Conservation (phyloP, 192 early-diverging fungal genomes). For the Diversispora eburnea region DNA sequence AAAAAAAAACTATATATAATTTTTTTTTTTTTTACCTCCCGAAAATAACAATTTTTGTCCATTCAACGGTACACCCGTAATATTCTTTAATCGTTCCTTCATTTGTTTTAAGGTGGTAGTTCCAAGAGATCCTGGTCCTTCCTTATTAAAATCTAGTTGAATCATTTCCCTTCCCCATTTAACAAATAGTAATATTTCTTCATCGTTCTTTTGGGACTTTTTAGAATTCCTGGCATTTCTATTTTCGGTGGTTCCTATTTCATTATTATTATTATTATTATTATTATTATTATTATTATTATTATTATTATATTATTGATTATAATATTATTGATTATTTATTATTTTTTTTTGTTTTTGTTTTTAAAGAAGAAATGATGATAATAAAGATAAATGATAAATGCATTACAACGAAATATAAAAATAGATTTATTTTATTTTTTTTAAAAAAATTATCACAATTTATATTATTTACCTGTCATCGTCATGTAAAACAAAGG, state of each 20-base stretch:
- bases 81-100: slow-evolving; percentile 66
- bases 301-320: not conserved
- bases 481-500: not conserved
- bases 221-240: too few relatives aligned
- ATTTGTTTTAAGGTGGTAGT: slow-evolving; percentile 67
- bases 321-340: not conserved
- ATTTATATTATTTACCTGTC: not conserved
- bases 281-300: too few relatives aligned
- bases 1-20: not conserved
- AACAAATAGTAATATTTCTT: not conserved
- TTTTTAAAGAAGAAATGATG: not conserved
- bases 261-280: too few relatives aligned
- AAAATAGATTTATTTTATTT: too few relatives aligned
- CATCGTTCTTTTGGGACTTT: not conserved
- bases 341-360: too few relatives aligned
- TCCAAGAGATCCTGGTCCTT: slow-evolving; percentile 37
- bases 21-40: slow-evolving; percentile 56
- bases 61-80: slow-evolving; percentile 73
- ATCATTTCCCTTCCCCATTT: slow-evolving; percentile 19
- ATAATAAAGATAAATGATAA: not conserved
- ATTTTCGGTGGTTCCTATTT: too few relatives aligned
- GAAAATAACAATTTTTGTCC: slow-evolving; percentile 69
- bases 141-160: slow-evolving; percentile 33
- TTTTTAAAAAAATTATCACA: too few relatives aligned
- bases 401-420: too few relatives aligned